A percentile compares a stretch with the other conserved stretches of the same genome.
Evolutionary conservation across 192 early-diverging fungal species (phyloP).

Genomic region (Spizellomyces sp.): DNA sequence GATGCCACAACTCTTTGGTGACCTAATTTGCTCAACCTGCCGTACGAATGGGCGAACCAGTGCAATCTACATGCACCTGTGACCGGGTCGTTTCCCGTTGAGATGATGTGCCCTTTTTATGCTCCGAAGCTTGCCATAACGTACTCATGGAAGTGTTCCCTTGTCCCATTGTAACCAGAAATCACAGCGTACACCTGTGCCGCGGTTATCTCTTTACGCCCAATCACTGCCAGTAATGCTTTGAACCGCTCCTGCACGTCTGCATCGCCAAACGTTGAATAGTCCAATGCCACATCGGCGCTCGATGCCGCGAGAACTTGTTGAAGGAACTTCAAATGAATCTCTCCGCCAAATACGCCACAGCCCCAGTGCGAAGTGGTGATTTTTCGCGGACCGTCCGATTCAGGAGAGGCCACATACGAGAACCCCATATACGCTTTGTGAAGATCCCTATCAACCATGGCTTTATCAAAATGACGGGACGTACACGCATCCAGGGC

Average conservation of each 20-base stretch:
- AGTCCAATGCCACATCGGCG: constrained; percentile 15
- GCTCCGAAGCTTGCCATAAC: too few species aligned
- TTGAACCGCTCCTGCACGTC: not conserved
- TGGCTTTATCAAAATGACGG: constrained; percentile 10
- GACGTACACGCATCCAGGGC: constrained; percentile 21
- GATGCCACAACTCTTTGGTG: too few species aligned
- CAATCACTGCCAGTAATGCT: not conserved
- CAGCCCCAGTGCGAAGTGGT: constrained; percentile 41
- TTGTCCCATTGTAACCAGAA: not conserved
- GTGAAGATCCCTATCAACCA: constrained; percentile 27
- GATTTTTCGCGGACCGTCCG: not conserved
- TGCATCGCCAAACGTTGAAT: constrained; percentile 31
- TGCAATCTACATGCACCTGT: too few species aligned
- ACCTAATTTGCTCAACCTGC: too few species aligned
- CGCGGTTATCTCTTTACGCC: not conserved
- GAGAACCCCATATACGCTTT: constrained; percentile 29
- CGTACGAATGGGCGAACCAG: too few species aligned
- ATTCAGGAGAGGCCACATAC: not conserved
- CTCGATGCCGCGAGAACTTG: constrained; percentile 25
- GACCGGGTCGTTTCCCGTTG: too few species aligned
- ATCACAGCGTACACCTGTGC: not conserved
- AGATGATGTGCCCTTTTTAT: too few species aligned
- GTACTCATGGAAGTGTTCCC: not conserved
- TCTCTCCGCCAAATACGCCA: constrained; percentile 38
- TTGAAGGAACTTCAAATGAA: constrained; percentile 34